Conservation (phyloP, 768 basidiomycete genomes). For the Antrodiella citrinella region DNA sequence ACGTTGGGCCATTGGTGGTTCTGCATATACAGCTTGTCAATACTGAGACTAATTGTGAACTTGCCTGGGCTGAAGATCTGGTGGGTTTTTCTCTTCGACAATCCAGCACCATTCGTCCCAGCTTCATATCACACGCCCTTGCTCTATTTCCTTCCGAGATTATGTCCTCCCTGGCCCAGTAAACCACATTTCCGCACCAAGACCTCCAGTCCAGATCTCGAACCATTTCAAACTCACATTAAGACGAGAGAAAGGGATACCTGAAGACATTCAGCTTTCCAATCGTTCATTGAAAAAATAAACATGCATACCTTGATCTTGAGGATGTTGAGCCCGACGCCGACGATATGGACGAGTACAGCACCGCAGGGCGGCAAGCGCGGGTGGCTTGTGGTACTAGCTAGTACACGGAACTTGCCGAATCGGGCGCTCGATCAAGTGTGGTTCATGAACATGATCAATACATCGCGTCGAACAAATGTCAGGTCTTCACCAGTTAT, state of each 20-base stretch:
- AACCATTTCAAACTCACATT: neutral
- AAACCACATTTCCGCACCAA: neutral
- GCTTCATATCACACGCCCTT: neutral
- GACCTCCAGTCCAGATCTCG: neutral
- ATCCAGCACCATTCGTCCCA: neutral
- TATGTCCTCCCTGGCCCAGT: neutral
- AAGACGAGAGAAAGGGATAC: constrained; percentile 12
- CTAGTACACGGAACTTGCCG: constrained; percentile 23
- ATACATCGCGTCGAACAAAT: too few relatives aligned
- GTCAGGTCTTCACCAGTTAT: too few relatives aligned
- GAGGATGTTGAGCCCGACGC: constrained; percentile 26
- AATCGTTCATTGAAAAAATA: neutral
- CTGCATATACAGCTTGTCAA: constrained; percentile 8
- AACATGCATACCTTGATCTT: constrained; percentile 25
- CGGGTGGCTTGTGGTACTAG: constrained; percentile 25
- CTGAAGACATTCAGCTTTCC: constrained; percentile 3
- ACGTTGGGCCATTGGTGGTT: constrained; percentile 83
- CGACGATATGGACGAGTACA: constrained; percentile 16
- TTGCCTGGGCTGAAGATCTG: neutral
- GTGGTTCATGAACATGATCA: too few relatives aligned
- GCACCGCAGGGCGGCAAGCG: constrained; percentile 3
- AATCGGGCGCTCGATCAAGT: neutral
- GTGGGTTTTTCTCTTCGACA: neutral
- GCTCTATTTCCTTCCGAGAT: too few relatives aligned
- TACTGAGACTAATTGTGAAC: neutral